Evolutionary conservation across 1,284 basidiomycete genomes (phyloP), one percentile per base, ranked within the genome.

Genomic region (Irpex sp.): DNA sequence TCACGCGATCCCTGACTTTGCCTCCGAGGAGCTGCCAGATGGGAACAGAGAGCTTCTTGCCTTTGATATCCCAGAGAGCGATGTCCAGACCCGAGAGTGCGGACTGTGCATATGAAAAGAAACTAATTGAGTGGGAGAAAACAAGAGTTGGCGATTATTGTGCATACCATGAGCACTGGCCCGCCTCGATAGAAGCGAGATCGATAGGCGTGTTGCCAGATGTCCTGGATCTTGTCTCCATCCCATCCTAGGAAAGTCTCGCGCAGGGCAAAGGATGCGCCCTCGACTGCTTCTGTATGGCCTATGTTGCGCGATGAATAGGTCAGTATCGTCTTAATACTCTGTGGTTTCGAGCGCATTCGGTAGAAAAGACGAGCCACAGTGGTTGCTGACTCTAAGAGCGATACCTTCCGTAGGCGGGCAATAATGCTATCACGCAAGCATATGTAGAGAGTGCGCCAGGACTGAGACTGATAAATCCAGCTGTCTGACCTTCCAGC

Each of bases 221-320:
- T 86, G 71, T 91, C 87, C 70, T 91, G 84, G 66, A 92, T 91
- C 65, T 85, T 84, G 71, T 89, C 85, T 0, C 87, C 84, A 68
- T 89, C 82, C 78, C 82, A 85, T 36, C 87, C 86, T n/a, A 85
- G 69, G 69, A 89, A 91, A 56, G 87, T 80, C 63, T 85, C 77
- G 15, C 78, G 75, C 31, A 93, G 81, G 65, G 92, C 89, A 40
- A 76, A 70, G 68, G 86, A 82, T 26, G 88, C 87, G 19, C 89
- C 91, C 75, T 92, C 88, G 7, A 93, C 83, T 3, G 91, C 89
- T 75, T 93, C 89, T 4, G 88, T 89, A 70, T 92, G 87, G 5
- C 88, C 64, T 65, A 49, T 4, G 26, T 26, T 26, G 26, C 26
- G 26, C 26, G 26, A 26, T 26, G 26, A 4, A 26, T 26, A 3